These are phyloP conservation scores for Psidium guajava DNA, from an alignment of 345 rosid genomes.

Conservation along the genomic window DNA sequence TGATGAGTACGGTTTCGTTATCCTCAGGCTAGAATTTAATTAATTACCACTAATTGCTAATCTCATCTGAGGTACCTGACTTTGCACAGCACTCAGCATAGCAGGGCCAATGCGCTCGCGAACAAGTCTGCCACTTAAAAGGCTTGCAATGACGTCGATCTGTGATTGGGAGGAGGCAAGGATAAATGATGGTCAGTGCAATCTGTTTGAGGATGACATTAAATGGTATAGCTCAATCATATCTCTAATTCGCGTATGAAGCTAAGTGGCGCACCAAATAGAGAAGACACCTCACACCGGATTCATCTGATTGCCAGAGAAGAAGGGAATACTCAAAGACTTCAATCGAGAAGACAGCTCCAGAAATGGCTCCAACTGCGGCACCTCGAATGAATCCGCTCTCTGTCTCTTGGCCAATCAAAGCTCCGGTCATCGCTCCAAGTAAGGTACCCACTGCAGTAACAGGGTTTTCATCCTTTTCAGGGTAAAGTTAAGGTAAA, in stretches of 20 bases:
- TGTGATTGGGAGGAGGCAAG: slow-evolving; percentile 18
- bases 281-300: slow-evolving; percentile 78
- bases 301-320: slow-evolving; percentile 95
- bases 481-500: background rate
- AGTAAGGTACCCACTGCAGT: slow-evolving; percentile 85
- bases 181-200: background rate
- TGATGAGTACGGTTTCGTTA: background rate
- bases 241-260: background rate
- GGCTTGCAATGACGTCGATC: slow-evolving; percentile 98
- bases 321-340: slow-evolving; percentile 93
- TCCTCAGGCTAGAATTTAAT: background rate
- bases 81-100: slow-evolving; percentile 97
- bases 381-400: slow-evolving; percentile 98
- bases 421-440: slow-evolving; percentile 97
- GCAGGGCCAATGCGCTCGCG: slow-evolving; percentile 98
- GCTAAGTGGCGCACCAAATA: slow-evolving; percentile 64
- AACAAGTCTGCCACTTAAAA: slow-evolving; percentile 94
- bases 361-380: slow-evolving; percentile 96
- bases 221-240: background rate
- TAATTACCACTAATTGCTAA: background rate
- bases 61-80: slow-evolving; percentile 50
- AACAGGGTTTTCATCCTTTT: background rate
- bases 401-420: slow-evolving; percentile 99
- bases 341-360: slow-evolving; percentile 98
- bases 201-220: background rate